Conservation (phyloP, 2,329 filamentous ascomycete genomes). For the Arthroderma sp. region DNA sequence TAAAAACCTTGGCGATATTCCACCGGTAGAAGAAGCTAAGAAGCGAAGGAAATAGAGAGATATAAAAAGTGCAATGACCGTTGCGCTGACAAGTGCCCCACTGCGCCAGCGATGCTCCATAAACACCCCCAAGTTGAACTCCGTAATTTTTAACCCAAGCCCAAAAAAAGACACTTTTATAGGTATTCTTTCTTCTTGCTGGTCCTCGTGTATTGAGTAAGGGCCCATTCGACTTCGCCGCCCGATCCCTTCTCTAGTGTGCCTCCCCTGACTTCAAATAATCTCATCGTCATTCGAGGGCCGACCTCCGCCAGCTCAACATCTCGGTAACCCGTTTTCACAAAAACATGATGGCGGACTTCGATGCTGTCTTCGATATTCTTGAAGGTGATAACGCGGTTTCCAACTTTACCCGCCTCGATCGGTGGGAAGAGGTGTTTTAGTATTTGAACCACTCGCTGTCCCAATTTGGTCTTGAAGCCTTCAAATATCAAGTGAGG, state of each 20-base stretch:
- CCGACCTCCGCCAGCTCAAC: slow-evolving; percentile 84
- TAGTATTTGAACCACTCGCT: slow-evolving; percentile 73
- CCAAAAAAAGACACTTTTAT: slow-evolving; percentile 26
- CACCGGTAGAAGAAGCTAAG: too few species aligned
- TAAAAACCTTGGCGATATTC: too few species aligned
- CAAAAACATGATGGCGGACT: slow-evolving; percentile 86
- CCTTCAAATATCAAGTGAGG: slow-evolving; percentile 94
- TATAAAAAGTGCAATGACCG: too few species aligned
- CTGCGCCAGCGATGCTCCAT: too few species aligned
- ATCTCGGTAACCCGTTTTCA: slow-evolving; percentile 78
- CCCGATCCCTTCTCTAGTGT: slow-evolving; percentile 82
- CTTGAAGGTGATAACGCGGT: slow-evolving; percentile 81
- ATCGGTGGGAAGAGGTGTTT: slow-evolving; percentile 91
- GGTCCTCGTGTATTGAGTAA: slow-evolving; percentile 90
- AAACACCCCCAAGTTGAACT: background rate
- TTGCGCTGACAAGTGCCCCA: too few species aligned
- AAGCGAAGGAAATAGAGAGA: too few species aligned
- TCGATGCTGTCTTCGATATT: slow-evolving; percentile 83
- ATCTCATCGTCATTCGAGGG: slow-evolving; percentile 90
- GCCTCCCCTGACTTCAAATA: slow-evolving; percentile 84
- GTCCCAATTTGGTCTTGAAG: slow-evolving; percentile 68
- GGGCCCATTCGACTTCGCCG: slow-evolving; percentile 90
- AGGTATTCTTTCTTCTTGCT: slow-evolving; percentile 92
- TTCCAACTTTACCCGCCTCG: slow-evolving; percentile 73
- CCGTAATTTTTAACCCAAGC: background rate